These are phyloP conservation scores for Butyriboletus appendiculatus DNA, from an alignment of 1,284 basidiomycete genomes.

Conservation along the genomic window DNA sequence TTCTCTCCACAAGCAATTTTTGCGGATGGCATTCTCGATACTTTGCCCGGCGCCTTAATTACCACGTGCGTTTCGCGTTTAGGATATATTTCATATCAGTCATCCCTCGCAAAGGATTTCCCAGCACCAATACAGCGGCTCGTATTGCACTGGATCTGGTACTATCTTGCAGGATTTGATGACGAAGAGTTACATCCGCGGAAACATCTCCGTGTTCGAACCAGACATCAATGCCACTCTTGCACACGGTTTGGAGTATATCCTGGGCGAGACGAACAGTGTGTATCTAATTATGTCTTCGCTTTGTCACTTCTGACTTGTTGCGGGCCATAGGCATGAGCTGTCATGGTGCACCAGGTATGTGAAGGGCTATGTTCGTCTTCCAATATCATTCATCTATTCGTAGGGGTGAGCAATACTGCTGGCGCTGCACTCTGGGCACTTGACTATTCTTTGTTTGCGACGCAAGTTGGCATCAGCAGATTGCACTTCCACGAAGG, in stretches of 20 bases:
- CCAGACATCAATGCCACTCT: slow-evolving; percentile 52
- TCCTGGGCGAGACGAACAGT: slow-evolving; percentile 63
- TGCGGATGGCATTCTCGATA: slow-evolving; percentile 42
- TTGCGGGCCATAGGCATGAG: slow-evolving; percentile 15
- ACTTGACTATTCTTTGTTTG: slow-evolving; percentile 62
- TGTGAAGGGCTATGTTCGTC: neutral
- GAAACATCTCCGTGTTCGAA: slow-evolving; percentile 52
- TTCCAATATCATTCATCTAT: neutral
- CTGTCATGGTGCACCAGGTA: slow-evolving; percentile 56
- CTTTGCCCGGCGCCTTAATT: slow-evolving; percentile 42
- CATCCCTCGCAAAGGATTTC: slow-evolving; percentile 47
- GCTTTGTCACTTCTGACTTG: neutral
- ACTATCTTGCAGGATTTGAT: slow-evolving; percentile 58
- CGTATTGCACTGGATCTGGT: slow-evolving; percentile 52
- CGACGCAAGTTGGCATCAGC: slow-evolving; percentile 41
- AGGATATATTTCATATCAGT: neutral
- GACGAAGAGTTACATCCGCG: slow-evolving; percentile 57
- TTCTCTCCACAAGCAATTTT: slow-evolving; percentile 62
- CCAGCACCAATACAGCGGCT: slow-evolving; percentile 63
- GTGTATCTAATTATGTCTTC: slow-evolving; percentile 29
- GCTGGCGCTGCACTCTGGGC: slow-evolving; percentile 72
- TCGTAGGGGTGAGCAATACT: slow-evolving; percentile 58
- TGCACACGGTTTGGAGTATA: slow-evolving; percentile 53
- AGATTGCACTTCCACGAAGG: slow-evolving; percentile 45
- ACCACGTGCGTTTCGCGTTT: slow-evolving; percentile 22